Evolutionary conservation across 2,329 filamentous ascomycete species (phyloP).

Genomic region (Corniculantispora saksenae): DNA sequence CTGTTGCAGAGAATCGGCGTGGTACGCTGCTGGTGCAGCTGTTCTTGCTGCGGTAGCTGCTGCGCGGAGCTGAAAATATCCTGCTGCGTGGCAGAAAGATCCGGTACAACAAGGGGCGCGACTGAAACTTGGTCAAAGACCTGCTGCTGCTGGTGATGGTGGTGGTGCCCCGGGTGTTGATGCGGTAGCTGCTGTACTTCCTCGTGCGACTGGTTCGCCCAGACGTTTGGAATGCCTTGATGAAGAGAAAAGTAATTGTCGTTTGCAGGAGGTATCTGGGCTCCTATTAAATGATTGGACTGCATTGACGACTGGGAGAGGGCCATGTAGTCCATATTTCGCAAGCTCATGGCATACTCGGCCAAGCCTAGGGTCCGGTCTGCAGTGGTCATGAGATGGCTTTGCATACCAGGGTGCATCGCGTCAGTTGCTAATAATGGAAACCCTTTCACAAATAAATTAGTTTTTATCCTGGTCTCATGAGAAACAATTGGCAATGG

Average conservation of each 20-base stretch:
- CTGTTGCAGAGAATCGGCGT: background rate
- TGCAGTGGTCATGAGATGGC: conserved; percentile 16
- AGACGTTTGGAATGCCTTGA: background rate
- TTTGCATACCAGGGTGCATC: background rate
- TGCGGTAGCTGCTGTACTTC: background rate
- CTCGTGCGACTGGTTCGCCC: conserved; percentile 8
- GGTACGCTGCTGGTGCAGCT: background rate
- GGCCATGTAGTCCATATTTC: conserved; percentile 34
- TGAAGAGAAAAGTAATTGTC: conserved; percentile 8
- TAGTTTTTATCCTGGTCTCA: background rate
- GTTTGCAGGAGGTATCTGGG: background rate
- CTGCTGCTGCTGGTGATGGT: background rate
- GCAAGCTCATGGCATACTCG: conserved; percentile 39
- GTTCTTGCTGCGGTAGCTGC: background rate
- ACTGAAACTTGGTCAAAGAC: conserved; percentile 5
- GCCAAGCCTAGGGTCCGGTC: conserved; percentile 32
- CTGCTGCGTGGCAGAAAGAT: background rate
- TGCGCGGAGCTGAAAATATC: background rate
- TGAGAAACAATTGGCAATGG: conserved; percentile 17
- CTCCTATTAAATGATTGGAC: conserved; percentile 31
- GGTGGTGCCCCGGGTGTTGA: background rate
- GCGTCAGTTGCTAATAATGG: conserved; percentile 15
- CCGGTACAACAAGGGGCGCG: conserved; percentile 2
- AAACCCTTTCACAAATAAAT: conserved; percentile 13
- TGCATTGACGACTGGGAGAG: conserved; percentile 20